Evolutionary conservation across 768 basidiomycete genomes (phyloP), one percentile per base, ranked within the genome.

Genomic region (Gymnopilus junonius): DNA sequence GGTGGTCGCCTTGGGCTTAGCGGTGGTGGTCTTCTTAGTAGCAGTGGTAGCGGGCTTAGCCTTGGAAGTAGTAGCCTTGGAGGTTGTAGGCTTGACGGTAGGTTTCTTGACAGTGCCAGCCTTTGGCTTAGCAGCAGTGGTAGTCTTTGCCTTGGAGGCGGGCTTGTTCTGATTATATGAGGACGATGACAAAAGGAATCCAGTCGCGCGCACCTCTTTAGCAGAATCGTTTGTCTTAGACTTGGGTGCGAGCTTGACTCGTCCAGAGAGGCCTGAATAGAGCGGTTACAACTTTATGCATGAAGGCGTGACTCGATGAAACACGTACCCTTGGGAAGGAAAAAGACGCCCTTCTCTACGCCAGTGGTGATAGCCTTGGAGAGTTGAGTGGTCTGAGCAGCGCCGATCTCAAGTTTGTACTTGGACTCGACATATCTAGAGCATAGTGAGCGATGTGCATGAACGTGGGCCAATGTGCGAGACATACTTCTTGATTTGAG

Each of bases 401-500:
- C 82, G 56, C 88, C 90, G 65, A 95, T 90, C 68, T 89, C 85
- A 59, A 97, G 80, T 70, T 88, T 88, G 82, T 95, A 97, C 69
- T 83, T 87, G 61, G 85, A 82, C 77, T 94, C 94, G 59, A 97
- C 89, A 75, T 78, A 97, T 81, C 94, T 95, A 59, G 59, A 10
- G 29, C 23, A 34, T 55, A 29, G 46, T 58, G 55, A 65, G 65
- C 23, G 62, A 71, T 40, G 73, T 65, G 66, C 61, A 37, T 56
- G 58, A 61, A 34, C 32, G 37, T 8, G 25, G 54, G 10, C 25
- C 54, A 31, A 55, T 32, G 54, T 21, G 25, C 42, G 51, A 64
- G 59, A 65, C 69, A 62, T 81, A 96, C 92, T 93, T 97, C 88
- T 97, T 97, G 81, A 97, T 95, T 71, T 89, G 86, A 58, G 89